Conservation (phyloP, 768 basidiomycete species). For the Artomyces pyxidatus region DNA sequence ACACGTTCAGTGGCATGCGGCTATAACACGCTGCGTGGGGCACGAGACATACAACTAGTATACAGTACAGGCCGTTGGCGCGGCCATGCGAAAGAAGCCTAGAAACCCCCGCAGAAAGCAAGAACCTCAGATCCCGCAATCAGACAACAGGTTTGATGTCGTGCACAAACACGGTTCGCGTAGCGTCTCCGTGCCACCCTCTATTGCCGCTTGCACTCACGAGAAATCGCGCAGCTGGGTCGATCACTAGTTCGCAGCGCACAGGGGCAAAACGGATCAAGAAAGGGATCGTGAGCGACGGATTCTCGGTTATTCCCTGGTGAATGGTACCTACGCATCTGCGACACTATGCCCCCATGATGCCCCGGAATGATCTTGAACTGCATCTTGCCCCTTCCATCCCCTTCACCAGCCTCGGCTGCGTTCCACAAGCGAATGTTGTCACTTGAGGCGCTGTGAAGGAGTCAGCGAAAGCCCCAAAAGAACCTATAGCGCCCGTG, state of each 20-base stretch:
- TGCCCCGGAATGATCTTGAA: constrained; percentile 97
- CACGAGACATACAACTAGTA: too few species aligned
- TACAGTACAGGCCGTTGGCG: too few species aligned
- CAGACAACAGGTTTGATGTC: too few species aligned
- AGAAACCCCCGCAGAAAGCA: too few species aligned
- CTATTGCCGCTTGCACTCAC: constrained; percentile 90
- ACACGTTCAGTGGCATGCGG: too few species aligned
- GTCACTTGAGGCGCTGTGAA: constrained; percentile 75
- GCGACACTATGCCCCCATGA: constrained; percentile 89
- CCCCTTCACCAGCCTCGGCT: constrained; percentile 62
- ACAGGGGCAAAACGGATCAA: neutral
- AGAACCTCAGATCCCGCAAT: too few species aligned
- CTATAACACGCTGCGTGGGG: too few species aligned
- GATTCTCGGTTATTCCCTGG: constrained; percentile 11
- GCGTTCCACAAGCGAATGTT: constrained; percentile 94
- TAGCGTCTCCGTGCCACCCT: constrained; percentile 90
- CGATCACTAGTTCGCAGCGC: constrained; percentile 54
- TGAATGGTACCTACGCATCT: constrained; percentile 64
- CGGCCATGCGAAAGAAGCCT: too few species aligned
- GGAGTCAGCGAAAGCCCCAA: constrained; percentile 4
- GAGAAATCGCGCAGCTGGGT: constrained; percentile 76
- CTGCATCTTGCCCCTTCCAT: constrained; percentile 60
- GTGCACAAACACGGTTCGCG: constrained; percentile 84
- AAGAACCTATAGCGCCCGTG: neutral
- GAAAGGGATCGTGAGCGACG: constrained; percentile 14